Conservation (phyloP, 345 rosid species). For the Syzygium aqueum region DNA sequence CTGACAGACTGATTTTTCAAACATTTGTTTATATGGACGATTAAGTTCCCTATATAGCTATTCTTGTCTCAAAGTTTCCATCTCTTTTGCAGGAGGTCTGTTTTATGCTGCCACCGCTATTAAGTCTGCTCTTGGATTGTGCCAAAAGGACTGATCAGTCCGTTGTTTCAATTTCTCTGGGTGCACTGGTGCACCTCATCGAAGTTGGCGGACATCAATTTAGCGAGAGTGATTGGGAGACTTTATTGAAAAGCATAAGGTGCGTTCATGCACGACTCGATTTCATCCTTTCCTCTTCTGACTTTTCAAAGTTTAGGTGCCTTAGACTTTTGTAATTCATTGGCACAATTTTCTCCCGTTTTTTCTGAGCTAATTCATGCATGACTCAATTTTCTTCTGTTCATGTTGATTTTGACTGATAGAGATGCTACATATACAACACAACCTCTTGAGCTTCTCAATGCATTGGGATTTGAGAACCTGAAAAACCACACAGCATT, state of each 20-base stretch:
- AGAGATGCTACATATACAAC: slow-evolving; percentile 98
- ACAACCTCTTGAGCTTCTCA: slow-evolving; percentile 94
- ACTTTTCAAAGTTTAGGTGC: not conserved
- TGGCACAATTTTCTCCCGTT: not conserved
- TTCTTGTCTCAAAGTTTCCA: not conserved
- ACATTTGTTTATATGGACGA: not conserved
- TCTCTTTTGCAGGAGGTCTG: slow-evolving; percentile 69
- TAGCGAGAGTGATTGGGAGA: slow-evolving; percentile 93
- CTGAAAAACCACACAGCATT: slow-evolving; percentile 22
- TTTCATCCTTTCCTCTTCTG: not conserved
- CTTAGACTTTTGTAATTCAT: not conserved
- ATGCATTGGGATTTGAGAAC: slow-evolving; percentile 56
- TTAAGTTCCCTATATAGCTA: not conserved
- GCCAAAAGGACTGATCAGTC: slow-evolving; percentile 96
- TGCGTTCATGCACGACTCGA: not conserved
- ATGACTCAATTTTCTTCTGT: not conserved
- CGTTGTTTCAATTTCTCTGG: slow-evolving; percentile 91
- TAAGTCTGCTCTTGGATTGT: slow-evolving; percentile 89
- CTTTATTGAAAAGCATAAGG: slow-evolving; percentile 96
- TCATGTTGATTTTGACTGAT: slow-evolving; percentile 5
- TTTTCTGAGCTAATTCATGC: not conserved
- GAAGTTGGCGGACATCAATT: slow-evolving; percentile 99
- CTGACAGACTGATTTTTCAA: not conserved
- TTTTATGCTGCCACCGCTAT: slow-evolving; percentile 95
- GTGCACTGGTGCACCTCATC: slow-evolving; percentile 94